Evolutionary conservation across 2,329 filamentous ascomycete genomes (phyloP), one percentile per base, ranked within the genome.

Genomic region (Xylariaceae sp.): DNA sequence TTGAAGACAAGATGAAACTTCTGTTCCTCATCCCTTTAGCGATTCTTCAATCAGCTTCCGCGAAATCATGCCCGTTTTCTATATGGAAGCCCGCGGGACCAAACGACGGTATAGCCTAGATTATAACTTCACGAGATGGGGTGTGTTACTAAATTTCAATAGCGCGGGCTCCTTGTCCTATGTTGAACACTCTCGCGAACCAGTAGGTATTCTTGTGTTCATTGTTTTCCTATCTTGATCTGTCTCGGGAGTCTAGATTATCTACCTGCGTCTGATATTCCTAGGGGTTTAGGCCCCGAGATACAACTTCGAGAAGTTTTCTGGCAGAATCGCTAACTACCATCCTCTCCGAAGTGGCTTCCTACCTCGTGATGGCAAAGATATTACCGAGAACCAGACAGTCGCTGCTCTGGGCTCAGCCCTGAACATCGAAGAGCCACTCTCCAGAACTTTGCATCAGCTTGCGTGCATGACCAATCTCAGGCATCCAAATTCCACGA

Each of bases 91-190:
- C 53, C 40, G 44, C 61, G 16, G 61, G 58, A n/a, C 40, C 56
- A 19, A 45, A 45, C 20, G 61, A 63, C 43, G 52, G 61, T 63
- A 57, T 46, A 52, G 7, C 44, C 2, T 40, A 18, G n/a, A 52
- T 26, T 50, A n/a, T n/a, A 20, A 42, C 40, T 37, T 4, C 37
- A 40, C 40, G n/a, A n/a, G 12, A 37, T 21, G 14, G 44, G 48
- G 26, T 21, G 29, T 16, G 16, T 32, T 40, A 45, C 56, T 61
- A 40, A 63, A 21, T 2, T 20, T 50, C 19, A 7, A 45, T 26
- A 65, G 62, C 58, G 9, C 62, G 64, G 1, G 56, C 48, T 19
- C 64, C 64, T 18, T 66, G 64, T 50, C 64, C 64, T 14, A 64
- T 64, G 48, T 56, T 66, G 16, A 66, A 66, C 20, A 51, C 55